phyloP scores from a whole-genome alignment of 305 asterid species.

The Fraxinus baroniana region DNA sequence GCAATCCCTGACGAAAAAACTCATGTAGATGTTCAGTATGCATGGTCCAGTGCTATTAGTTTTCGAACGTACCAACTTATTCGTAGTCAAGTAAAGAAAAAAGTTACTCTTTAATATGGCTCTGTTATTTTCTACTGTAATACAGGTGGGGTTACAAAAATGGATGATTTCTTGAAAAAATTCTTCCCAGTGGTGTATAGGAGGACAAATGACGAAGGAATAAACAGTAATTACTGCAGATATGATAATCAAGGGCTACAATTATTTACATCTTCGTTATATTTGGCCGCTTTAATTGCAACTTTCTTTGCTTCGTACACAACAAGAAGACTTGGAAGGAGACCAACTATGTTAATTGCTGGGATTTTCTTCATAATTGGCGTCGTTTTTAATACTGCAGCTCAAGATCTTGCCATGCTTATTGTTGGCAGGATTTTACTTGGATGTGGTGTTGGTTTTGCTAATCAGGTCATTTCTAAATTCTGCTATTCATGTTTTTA shows the following conservation, averaged over 20 bases:
- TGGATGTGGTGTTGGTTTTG: constrained; percentile 92
- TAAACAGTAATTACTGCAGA: constrained; percentile 79
- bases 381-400: constrained; percentile 65
- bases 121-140: neutral
- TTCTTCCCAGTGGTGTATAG: constrained; percentile 72
- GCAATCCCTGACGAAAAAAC: neutral
- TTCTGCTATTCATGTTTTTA: neutral
- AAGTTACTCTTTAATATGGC: neutral
- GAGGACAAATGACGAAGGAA: constrained; percentile 21
- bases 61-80: neutral
- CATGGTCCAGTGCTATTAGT: neutral
- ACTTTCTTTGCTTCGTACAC: constrained; percentile 96
- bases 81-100: neutral
- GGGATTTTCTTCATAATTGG: constrained; percentile 71
- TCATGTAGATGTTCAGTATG: neutral
- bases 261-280: constrained; percentile 80
- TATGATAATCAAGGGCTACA: constrained; percentile 91
- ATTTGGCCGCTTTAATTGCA: constrained; percentile 73
- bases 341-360: constrained; percentile 74
- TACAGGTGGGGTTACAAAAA: constrained; percentile 88
- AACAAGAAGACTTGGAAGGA: constrained; percentile 69
- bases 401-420: constrained; percentile 88
- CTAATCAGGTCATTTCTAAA: constrained; percentile 63
- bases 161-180: constrained; percentile 64
- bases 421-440: constrained; percentile 77